These are phyloP conservation scores for Yamadazyma epiphylla DNA, from an alignment of 1,139 yeast genomes.

Conservation along the genomic window DNA sequence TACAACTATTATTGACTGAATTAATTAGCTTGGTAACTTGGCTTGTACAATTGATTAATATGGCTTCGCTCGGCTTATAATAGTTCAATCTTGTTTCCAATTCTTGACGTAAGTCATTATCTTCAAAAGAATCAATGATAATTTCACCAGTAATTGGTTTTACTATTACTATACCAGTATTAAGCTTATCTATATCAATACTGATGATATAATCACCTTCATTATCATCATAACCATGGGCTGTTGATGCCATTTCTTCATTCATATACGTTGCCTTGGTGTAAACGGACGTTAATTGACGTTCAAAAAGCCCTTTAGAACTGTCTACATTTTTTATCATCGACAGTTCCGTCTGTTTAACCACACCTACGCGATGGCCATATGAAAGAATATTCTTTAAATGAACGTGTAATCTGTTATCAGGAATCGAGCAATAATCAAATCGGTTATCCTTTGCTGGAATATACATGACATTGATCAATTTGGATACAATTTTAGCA, in stretches of 20 bases:
- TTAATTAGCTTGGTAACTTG: slow-evolving; percentile 17
- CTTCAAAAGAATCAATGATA: slow-evolving; percentile 63
- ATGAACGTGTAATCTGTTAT: slow-evolving; percentile 67
- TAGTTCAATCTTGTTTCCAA: slow-evolving; percentile 72
- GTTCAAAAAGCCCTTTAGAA: slow-evolving; percentile 47
- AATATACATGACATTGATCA: slow-evolving; percentile 67
- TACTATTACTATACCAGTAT: slow-evolving; percentile 56
- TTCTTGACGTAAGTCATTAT: slow-evolving; percentile 50
- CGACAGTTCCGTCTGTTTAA: slow-evolving; percentile 80
- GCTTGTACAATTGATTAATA: slow-evolving; percentile 41
- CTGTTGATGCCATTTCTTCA: slow-evolving; percentile 38
- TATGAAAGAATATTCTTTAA: slow-evolving; percentile 59
- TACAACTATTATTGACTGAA: slow-evolving; percentile 22
- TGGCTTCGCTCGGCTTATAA: slow-evolving; percentile 68
- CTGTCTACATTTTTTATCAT: slow-evolving; percentile 55
- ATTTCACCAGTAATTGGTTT: slow-evolving; percentile 80
- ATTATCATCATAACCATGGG: slow-evolving; percentile 16
- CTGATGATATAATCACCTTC: slow-evolving; percentile 29
- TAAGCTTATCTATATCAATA: slow-evolving; percentile 15
- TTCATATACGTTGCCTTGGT: slow-evolving; percentile 84
- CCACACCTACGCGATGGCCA: slow-evolving; percentile 80
- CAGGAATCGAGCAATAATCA: slow-evolving; percentile 86
- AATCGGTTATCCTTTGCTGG: slow-evolving; percentile 49
- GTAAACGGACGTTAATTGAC: slow-evolving; percentile 69
- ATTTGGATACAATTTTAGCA: slow-evolving; percentile 64